phyloP scores from a whole-genome alignment of 768 basidiomycete genomes.

The Lentinula aciculospora region DNA sequence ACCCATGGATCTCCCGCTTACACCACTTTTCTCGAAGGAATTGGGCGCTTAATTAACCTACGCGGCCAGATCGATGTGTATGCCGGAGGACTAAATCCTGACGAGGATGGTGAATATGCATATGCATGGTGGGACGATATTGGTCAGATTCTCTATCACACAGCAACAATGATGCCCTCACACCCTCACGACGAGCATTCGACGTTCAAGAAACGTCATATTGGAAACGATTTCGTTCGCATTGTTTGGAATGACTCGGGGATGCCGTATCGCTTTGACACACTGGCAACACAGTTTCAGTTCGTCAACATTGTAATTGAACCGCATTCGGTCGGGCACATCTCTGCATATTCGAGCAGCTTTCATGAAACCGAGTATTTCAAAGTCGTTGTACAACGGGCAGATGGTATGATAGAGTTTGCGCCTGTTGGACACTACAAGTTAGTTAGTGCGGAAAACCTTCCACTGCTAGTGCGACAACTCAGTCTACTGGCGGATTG shows the following conservation, averaged over 20 bases:
- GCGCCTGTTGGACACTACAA: slow-evolving; percentile 91
- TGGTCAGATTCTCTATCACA: slow-evolving; percentile 90
- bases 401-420: slow-evolving; percentile 89
- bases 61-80: slow-evolving; percentile 91
- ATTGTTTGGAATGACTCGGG: slow-evolving; percentile 99
- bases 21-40: slow-evolving; percentile 84
- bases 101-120: slow-evolving; percentile 92
- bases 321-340: slow-evolving; percentile 80
- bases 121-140: slow-evolving; percentile 99
- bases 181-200: slow-evolving; percentile 53
- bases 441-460: slow-evolving; percentile 81
- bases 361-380: slow-evolving; percentile 92
- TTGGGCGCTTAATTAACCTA: slow-evolving; percentile 83
- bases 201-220: slow-evolving; percentile 88
- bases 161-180: slow-evolving; percentile 96
- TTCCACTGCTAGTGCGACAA: slow-evolving; percentile 86
- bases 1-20: slow-evolving; percentile 93
- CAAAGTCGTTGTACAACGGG: slow-evolving; percentile 88
- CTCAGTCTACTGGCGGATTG: slow-evolving; percentile 84
- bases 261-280: slow-evolving; percentile 84
- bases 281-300: slow-evolving; percentile 88
- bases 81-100: slow-evolving; percentile 85
- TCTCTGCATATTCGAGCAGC: slow-evolving; percentile 81
- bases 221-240: slow-evolving; percentile 94
- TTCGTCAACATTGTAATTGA: slow-evolving; percentile 97